A percentile compares a stretch with the other conserved stretches of the same genome.
These are phyloP conservation scores for Pseudotsuga menziesii DNA, from an alignment of 75 land plant species.

Conservation along the genomic window DNA sequence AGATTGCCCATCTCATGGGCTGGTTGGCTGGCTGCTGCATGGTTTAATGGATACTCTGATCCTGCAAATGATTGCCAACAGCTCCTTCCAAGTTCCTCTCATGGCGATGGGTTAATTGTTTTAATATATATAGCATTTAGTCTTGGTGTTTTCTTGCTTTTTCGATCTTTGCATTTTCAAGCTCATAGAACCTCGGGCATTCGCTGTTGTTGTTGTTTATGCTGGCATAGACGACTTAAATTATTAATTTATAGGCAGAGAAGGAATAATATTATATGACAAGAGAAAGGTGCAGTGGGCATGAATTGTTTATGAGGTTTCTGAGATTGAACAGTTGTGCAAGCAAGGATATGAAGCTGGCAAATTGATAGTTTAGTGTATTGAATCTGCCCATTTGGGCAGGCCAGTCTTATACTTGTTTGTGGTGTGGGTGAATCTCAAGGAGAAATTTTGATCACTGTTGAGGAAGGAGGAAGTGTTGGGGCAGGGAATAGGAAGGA, in stretches of 20 bases:
- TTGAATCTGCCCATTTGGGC: not conserved
- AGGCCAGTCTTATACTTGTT: too few relatives aligned
- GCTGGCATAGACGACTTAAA: too few relatives aligned
- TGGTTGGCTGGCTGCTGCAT: too few relatives aligned
- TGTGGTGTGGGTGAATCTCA: too few relatives aligned
- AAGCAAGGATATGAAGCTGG: constrained; percentile 6
- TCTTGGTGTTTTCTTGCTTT: not conserved
- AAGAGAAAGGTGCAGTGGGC: constrained; percentile 9
- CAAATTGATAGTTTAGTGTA: constrained; percentile 6
- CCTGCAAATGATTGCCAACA: not conserved
- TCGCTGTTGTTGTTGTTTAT: not conserved
- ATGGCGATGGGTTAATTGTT: not conserved
- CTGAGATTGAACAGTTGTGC: not conserved
- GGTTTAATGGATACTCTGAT: too few relatives aligned
- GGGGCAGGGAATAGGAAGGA: not conserved
- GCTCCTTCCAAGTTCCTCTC: too few relatives aligned
- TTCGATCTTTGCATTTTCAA: too few relatives aligned
- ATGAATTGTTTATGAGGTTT: constrained; percentile 6
- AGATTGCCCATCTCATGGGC: too few relatives aligned
- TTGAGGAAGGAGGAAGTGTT: too few relatives aligned
- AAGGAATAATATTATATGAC: not conserved
- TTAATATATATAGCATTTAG: not conserved
- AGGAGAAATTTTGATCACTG: too few relatives aligned
- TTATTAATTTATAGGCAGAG: not conserved
- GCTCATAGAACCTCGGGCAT: not conserved